Evolutionary conservation across 2,329 filamentous ascomycete species (phyloP).

Genomic region (Seiridium cupressi): DNA sequence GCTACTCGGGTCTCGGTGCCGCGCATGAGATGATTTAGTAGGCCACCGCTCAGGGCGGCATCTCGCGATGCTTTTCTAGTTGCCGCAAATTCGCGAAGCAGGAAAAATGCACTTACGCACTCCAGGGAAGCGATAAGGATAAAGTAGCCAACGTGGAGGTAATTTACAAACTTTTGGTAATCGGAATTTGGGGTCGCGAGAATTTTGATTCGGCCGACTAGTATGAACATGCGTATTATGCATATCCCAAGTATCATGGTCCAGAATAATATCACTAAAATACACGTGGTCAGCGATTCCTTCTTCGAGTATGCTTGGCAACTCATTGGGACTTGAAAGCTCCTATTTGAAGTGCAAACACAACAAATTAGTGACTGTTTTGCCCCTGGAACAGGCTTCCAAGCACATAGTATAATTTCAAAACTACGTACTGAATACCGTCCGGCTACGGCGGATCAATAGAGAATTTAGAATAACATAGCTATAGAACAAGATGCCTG

Average conservation of each 20-base stretch:
- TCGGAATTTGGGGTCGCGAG: constrained; percentile 22
- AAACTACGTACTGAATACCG: constrained; percentile 34
- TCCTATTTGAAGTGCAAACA: no score
- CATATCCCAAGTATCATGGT: constrained; percentile 52
- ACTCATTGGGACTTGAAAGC: constrained; percentile 13
- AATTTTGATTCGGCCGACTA: constrained; percentile 26
- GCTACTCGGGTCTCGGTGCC: constrained; percentile 39
- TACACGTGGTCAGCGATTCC: no score
- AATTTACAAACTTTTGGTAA: constrained; percentile 31
- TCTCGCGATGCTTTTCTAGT: constrained; percentile 29
- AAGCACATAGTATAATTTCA: no score
- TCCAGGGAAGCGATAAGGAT: constrained; percentile 38
- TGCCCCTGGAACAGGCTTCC: no score
- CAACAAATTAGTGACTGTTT: no score
- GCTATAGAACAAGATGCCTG: constrained; percentile 44
- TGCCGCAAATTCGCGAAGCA: constrained; percentile 34
- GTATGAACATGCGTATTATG: constrained; percentile 43
- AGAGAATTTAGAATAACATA: constrained; percentile 52
- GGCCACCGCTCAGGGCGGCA: constrained; percentile 23
- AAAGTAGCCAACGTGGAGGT: constrained; percentile 41
- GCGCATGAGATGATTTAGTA: constrained; percentile 38
- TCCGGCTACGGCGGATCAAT: constrained; percentile 38
- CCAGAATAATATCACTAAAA: constrained; percentile 45
- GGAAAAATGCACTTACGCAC: constrained; percentile 36
- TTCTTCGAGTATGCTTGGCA: no score